Evolutionary conservation across 345 rosid species (phyloP).

Genomic region (Fremontodendron californicum): DNA sequence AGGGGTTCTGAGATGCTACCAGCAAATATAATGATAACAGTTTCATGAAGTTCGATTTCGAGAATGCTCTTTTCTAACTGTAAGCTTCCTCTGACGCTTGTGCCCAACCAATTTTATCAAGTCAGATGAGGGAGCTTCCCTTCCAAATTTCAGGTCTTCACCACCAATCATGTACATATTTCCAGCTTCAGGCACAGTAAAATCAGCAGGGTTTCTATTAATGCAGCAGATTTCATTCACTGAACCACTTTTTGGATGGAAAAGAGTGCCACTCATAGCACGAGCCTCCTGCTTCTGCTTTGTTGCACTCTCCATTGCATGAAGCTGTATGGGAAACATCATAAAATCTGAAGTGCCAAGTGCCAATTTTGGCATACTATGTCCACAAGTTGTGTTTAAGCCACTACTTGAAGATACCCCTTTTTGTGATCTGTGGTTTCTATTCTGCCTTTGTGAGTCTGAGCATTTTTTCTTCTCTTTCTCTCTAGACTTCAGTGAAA

Average conservation of each 20-base stretch:
- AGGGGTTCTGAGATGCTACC: constrained; percentile 19
- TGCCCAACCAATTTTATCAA: constrained; percentile 22
- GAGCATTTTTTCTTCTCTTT: constrained; percentile 42
- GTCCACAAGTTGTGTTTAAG: constrained; percentile 40
- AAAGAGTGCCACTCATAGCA: constrained; percentile 20
- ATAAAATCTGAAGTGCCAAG: constrained; percentile 39
- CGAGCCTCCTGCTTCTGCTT: constrained; percentile 34
- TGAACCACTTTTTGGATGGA: constrained; percentile 32
- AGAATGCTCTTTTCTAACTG: constrained; percentile 25
- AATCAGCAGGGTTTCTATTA: constrained; percentile 95
- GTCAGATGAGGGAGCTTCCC: constrained; percentile 22
- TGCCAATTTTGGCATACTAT: constrained; percentile 36
- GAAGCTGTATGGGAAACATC: constrained; percentile 38
- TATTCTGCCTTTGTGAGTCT: constrained; percentile 30
- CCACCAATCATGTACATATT: constrained; percentile 65
- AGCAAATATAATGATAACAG: neutral
- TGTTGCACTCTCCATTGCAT: constrained; percentile 31
- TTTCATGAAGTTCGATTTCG: constrained; percentile 16
- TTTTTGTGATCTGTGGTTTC: constrained; percentile 32
- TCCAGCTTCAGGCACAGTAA: constrained; percentile 57
- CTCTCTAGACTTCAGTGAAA: constrained; percentile 41
- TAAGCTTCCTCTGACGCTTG: constrained; percentile 48
- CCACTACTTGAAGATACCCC: constrained; percentile 23
- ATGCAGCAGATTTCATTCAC: constrained; percentile 45
- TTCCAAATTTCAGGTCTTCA: constrained; percentile 44